Conservation (phyloP, 495 filamentous ascomycete genomes). For the Penicillium tannophilum region DNA sequence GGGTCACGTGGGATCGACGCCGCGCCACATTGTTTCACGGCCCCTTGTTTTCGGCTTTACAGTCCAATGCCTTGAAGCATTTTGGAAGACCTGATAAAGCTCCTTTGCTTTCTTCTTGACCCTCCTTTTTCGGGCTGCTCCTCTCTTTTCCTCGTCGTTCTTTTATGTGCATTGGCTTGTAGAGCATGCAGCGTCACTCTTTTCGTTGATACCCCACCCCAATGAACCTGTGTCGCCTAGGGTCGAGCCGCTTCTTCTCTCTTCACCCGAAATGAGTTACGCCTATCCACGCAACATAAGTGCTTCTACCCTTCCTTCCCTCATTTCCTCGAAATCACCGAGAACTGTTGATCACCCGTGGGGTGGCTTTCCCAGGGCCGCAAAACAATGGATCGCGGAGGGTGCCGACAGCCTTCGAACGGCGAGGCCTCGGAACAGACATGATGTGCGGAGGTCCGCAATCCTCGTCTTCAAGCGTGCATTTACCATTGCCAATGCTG, state of each 20-base stretch:
- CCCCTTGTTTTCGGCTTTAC: slow-evolving; percentile 9
- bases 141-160: background rate
- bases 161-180: background rate
- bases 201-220: slow-evolving; percentile 20
- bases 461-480: slow-evolving; percentile 27
- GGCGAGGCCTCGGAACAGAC: slow-evolving; percentile 11
- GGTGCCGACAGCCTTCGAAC: slow-evolving; percentile 10
- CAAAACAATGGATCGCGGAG: slow-evolving; percentile 32
- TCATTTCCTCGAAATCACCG: slow-evolving; percentile 17
- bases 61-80: background rate
- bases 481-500: slow-evolving; percentile 62
- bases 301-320: slow-evolving; percentile 34
- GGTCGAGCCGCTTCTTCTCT: slow-evolving; percentile 11
- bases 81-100: background rate
- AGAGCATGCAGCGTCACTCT: slow-evolving; percentile 30
- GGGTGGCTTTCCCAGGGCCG: slow-evolving; percentile 22
- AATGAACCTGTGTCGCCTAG: slow-evolving; percentile 12
- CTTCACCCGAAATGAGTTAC: slow-evolving; percentile 34
- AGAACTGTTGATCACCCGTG: slow-evolving; percentile 14
- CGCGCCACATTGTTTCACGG: background rate
- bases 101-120: background rate
- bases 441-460: slow-evolving; percentile 18
- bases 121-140: slow-evolving; percentile 11
- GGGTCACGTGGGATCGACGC: background rate
- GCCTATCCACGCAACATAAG: slow-evolving; percentile 36